Base-by-base conservation (phyloP, 73 alveolate genomes). In the Symbiodinium pilosum region DNA sequence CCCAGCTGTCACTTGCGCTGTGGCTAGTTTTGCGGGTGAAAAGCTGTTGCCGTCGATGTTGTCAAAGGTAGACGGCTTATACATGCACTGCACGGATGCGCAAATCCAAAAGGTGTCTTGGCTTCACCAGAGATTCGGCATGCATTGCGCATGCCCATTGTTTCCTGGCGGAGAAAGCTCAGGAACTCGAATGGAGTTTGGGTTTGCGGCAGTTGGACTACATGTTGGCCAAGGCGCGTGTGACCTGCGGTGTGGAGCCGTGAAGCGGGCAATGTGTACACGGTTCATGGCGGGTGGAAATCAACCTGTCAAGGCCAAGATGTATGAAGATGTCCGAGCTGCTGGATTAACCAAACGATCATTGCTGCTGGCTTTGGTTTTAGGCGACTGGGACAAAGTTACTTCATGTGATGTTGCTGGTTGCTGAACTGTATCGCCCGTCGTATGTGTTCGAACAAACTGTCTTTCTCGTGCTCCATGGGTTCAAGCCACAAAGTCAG, bases 271-370 rank as follows among this genome's bases (percentile, higher is more conserved):
- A n/a, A n/a, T n/a, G n/a, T n/a, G n/a, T n/a, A n/a, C n/a, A n/a
- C n/a, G n/a, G n/a, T n/a, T 16, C 68, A 51, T 51, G 68, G 12
- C 68, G 21, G 68, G 28, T 0, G 28, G 12, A 24, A 24, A 16
- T 68, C 26, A 12, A 30, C 36, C 85, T 36, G 44, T 32, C 32
- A 51, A 91, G 97, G 97, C 71, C 89, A 91, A 30, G 40, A 41
- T 21, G 34, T 8, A 38, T 11, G 36, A 38, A 4, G 81, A 91
- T 69, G 40, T 91, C 54, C 39, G 81, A 68, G 97, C 43, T 3
- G 56, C 36, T 30, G 97, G 97, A 14, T 77, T 85, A 41, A 91
- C 97, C 83, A 91, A 91, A 54, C 87, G 97, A 6, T 91, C 97
- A 36, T 38, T 91, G 89, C 84, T 91, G 89, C 52, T 91, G 36